A percentile compares a stretch with the other conserved stretches of the same genome.
phyloP scores from a whole-genome alignment of 192 early-diverging fungal genomes.

The Allomyces javanicus region DNA sequence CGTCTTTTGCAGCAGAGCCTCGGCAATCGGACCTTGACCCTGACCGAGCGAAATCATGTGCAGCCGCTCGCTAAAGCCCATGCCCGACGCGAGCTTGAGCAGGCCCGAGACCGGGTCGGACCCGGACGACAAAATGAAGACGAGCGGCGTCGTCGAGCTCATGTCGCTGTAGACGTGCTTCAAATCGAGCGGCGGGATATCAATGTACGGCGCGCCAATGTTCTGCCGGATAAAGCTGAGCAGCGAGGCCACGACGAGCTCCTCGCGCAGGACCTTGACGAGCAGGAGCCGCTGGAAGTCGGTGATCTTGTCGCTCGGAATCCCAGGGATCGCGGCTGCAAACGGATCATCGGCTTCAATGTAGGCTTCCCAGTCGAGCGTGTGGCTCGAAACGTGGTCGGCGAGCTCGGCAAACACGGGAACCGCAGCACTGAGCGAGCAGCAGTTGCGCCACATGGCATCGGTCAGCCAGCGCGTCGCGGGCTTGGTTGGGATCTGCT shows the following conservation, averaged over 20 bases:
- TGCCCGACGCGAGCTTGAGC: slow-evolving; percentile 61
- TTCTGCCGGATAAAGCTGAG: slow-evolving; percentile 46
- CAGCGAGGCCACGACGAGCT: slow-evolving; percentile 75
- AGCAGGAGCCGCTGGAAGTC: slow-evolving; percentile 4
- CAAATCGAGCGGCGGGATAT: slow-evolving; percentile 2
- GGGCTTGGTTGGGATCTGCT: slow-evolving; percentile 21
- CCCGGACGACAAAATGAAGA: slow-evolving; percentile 77
- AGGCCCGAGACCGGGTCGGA: slow-evolving; percentile 90
- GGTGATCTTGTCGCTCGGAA: slow-evolving; percentile 4
- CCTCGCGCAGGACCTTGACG: slow-evolving; percentile 44
- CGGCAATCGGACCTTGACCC: slow-evolving; percentile 61
- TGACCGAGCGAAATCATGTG: slow-evolving; percentile 97
- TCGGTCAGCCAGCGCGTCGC: slow-evolving; percentile 1
- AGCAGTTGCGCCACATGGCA: slow-evolving; percentile 14
- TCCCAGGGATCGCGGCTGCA: slow-evolving; percentile 7
- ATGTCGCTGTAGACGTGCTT: slow-evolving; percentile 51
- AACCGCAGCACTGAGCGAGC: not conserved
- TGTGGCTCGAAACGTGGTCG: slow-evolving; percentile 8
- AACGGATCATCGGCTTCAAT: slow-evolving; percentile 7
- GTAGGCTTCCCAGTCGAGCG: slow-evolving; percentile 13
- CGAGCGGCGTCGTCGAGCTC: slow-evolving; percentile 55
- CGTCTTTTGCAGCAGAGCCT: slow-evolving; percentile 65
- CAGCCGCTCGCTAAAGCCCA: slow-evolving; percentile 35
- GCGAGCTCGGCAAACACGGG: slow-evolving; percentile 5
- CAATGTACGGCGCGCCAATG: slow-evolving; percentile 42